Base-by-base conservation (phyloP, 495 filamentous ascomycete species). In the Neurospora sp. region DNA sequence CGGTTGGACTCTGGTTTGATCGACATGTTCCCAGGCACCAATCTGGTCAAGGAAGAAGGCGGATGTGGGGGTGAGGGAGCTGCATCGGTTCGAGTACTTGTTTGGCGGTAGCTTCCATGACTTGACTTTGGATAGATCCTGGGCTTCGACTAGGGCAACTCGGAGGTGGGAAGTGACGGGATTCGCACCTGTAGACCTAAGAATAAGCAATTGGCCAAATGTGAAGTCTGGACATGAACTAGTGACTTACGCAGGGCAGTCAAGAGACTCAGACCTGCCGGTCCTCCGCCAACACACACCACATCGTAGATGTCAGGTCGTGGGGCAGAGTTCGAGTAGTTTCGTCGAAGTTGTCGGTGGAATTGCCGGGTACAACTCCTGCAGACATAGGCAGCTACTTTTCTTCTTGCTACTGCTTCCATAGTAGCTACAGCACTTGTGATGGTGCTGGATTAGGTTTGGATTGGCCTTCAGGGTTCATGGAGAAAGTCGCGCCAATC, bases 271-370 rank as follows among this genome's bases (percentile, higher is more conserved):
- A 99, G 84, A 69, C 96, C 96, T 10, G 94, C 96, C 16, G 96
- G 96, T n/a, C 96, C 96, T 38, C 96, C 96, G 70, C 96, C 96
- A 74, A 99, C 92, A 73, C 94, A 96, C 70, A 97, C 94, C 40
- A 98, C 91, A 88, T 98, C 94, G 84, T 95, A 97, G 78, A 97
- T 89, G 66, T 90, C 89, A 1, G 85, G 87, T 70, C 76, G 71
- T 68, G 79, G 69, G 6, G 79, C 48, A 31, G 79, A 71, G n/a
- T 72, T 85, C 35, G 84, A 73, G 72, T 82, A 88, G 9, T 74
- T 74, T 74, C 85, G 78, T 66, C 72, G 73, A 69, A 75, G 71
- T 71, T 77, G 77, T 10, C 76, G 74, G 31, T 75, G 74, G 18
- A 83, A 70, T 74, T 75, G 77, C 41, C 78, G 83, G 20, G 76